Conservation (phyloP, 306 rosid species). For the Purshia tridentata region DNA sequence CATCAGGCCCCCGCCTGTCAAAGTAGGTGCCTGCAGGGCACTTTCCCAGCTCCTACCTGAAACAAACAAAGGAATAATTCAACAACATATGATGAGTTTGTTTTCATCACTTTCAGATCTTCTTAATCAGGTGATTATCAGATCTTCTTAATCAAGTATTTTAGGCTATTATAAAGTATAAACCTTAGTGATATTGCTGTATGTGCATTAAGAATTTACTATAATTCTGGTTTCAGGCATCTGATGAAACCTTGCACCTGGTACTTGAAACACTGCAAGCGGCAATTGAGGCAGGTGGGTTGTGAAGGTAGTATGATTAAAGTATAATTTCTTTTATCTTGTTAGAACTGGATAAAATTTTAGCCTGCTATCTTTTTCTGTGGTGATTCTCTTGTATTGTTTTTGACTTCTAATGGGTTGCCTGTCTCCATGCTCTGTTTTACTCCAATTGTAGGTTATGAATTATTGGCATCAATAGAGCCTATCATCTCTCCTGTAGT, state of each 20-base stretch:
- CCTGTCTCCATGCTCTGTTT: constrained; percentile 21
- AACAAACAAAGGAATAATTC: constrained; percentile 60
- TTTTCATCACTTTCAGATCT: constrained; percentile 80
- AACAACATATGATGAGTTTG: constrained; percentile 64
- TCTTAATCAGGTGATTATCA: constrained; percentile 62
- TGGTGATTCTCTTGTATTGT: not conserved
- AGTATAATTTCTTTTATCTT: not conserved
- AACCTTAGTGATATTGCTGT: constrained; percentile 21
- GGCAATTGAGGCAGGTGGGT: constrained; percentile 70
- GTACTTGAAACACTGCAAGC: constrained; percentile 88
- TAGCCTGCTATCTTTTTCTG: not conserved
- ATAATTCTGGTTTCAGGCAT: constrained; percentile 62
- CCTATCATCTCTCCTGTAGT: constrained; percentile 73
- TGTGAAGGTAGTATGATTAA: not conserved
- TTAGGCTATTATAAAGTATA: constrained; percentile 10
- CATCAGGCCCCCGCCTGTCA: constrained; percentile 83
- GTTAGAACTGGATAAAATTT: constrained; percentile 5
- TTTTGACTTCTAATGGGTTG: constrained; percentile 10
- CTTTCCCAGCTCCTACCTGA: constrained; percentile 85
- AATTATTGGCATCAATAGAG: constrained; percentile 59
- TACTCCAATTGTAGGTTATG: constrained; percentile 52
- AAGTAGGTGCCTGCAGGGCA: constrained; percentile 93
- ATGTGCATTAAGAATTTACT: constrained; percentile 25
- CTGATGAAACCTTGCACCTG: constrained; percentile 87
- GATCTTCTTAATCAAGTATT: constrained; percentile 76